Evolutionary conservation across 78 protist species (phyloP), one percentile per base, ranked within the genome.

Genomic region (Isochrysis galbana): DNA sequence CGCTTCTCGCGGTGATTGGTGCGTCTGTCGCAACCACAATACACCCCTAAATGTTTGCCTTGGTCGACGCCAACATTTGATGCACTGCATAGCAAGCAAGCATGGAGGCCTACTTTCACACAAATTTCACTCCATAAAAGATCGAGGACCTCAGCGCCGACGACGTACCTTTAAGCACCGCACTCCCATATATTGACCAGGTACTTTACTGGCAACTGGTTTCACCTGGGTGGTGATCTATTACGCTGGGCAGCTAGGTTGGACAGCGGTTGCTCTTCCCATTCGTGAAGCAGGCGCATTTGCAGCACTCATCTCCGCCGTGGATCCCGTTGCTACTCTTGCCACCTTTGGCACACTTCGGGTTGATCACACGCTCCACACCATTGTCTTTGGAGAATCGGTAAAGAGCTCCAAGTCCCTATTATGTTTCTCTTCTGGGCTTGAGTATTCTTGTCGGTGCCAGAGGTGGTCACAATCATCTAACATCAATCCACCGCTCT

Each of bases 231-330:
- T 22, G 36, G 0, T 19, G 21, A 0, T 77, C 48, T 4, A 14
- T 19, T 1, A 10, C 86, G 5, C 1, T 46, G 3, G 39, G 26
- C 26, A 38, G 25, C 0, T 0, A 2, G 46, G 86, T 22, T 3
- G 1, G n/a, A 41, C 32, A 14, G 5, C 61, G 61, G 14, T 7
- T 2, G 42, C 1, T 1, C 86, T 41, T 22, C 0, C 47, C 5
- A 7, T 41, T 25, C 0, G 3, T 29, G 54, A 39, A 41, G 0
- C 89, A 70, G 45, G n/a, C n/a, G 69, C 26, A 32, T 47, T 88
- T 32, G 91, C 88, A 21, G 78, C 91, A 19, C 91, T 88, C 61
- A 88, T 88, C 48, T 39, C 61, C 4, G 91, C 91, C 39, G 48
- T 69, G 39, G 91, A 88, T 36, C 91, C 91, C 23, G 91, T 88